Base-by-base conservation (phyloP, 768 basidiomycete species). In the Psilocybe tampanensis region DNA sequence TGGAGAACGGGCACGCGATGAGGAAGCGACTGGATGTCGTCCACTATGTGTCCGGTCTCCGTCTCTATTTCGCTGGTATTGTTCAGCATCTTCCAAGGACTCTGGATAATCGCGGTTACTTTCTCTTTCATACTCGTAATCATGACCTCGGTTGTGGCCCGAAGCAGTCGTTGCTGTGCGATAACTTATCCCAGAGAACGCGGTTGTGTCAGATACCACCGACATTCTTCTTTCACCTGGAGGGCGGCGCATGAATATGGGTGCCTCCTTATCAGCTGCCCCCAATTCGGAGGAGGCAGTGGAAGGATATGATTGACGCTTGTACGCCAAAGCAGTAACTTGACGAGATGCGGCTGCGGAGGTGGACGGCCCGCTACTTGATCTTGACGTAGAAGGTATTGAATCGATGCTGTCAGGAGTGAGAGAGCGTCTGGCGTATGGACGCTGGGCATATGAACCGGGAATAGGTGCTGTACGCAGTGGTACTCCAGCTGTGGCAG, bases 391-490 rank as follows among this genome's bases (percentile, higher is more conserved):
- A 8, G 56, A 58, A 8, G 55, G 73, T 29, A 78, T 79, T 15
- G 83, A 81, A 55, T 80, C 80, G 26, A 73, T 55, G 67, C 83
- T 84, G 54, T 81, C 81, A 4, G 83, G 80, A 12, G 82, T 82
- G 22, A 70, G 60, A 17, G 80, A 74, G 22, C 82, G 55, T 43
- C 44, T 42, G 19, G 42, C 21, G 4, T 47, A 49, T 41, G 47
- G 33, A 42, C 41, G 33, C 24, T 22, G 36, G 18, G 18, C 33
- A 15, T 56, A 44, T 8, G 48, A 43, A n/a, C 55, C 49, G 3
- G 53, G 58, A 7, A 48, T 18, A 12, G 63, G 60, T 18, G 63
- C 59, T 58, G 54, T 45, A 50, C 47, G 53, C 44, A 56, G 11
- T 29, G 55, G 32, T 22, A 43, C 36, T 54, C 23, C 36, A 52